Conservation (phyloP, 257 asterid genomes). For the Solanum arcanum region DNA sequence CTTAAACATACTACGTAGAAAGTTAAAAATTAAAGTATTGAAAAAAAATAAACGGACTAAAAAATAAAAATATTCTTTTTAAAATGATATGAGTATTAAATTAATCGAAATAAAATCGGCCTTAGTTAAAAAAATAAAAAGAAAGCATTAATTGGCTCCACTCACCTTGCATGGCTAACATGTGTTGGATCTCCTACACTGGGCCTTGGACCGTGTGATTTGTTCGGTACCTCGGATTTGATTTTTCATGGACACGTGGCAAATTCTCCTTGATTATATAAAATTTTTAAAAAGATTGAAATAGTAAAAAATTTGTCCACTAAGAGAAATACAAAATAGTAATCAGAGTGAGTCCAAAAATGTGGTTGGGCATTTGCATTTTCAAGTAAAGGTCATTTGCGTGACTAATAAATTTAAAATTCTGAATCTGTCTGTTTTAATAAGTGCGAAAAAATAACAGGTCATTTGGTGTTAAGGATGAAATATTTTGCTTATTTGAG, state of each 20-base stretch:
- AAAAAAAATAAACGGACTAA: no score
- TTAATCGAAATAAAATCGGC: background rate
- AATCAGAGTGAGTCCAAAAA: background rate
- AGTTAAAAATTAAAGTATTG: no score
- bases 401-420: no score
- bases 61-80: no score
- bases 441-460: conserved; percentile 21
- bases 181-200: background rate
- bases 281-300: background rate
- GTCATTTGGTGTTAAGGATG: conserved; percentile 84
- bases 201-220: background rate
- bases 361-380: background rate
- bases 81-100: background rate
- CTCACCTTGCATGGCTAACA: background rate
- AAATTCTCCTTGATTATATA: background rate
- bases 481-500: conserved; percentile 83
- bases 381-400: background rate
- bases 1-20: accelerated
- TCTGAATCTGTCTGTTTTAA: no score
- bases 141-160: background rate
- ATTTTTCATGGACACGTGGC: background rate
- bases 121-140: no score
- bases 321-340: background rate
- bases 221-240: background rate
- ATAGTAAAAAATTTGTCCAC: background rate